phyloP scores from a whole-genome alignment of 495 filamentous ascomycete species.

The Hyaloscypha hepaticicola region DNA sequence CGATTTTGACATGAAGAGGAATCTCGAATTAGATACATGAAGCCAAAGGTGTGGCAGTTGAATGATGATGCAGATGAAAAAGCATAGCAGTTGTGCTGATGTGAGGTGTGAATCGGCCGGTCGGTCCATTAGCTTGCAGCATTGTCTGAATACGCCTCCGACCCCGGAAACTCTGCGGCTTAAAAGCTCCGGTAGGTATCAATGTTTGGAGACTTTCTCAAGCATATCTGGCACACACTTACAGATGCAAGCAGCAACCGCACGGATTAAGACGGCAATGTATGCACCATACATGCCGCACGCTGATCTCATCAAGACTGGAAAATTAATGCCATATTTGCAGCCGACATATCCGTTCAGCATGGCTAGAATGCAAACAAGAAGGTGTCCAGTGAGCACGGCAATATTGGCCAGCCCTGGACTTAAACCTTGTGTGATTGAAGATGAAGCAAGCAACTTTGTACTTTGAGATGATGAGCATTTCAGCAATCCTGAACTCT shows the following conservation, averaged over 20 bases:
- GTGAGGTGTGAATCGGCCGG: slow-evolving; percentile 43
- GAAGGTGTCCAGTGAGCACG: slow-evolving; percentile 44
- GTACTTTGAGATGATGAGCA: slow-evolving; percentile 19
- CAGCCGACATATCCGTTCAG: slow-evolving; percentile 54
- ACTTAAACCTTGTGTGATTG: slow-evolving; percentile 48
- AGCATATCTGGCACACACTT: not conserved
- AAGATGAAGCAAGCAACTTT: slow-evolving; percentile 25
- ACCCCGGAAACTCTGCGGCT: slow-evolving; percentile 48
- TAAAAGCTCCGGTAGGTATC: slow-evolving; percentile 35
- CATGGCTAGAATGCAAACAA: slow-evolving; percentile 36
- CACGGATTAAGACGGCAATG: slow-evolving; percentile 46
- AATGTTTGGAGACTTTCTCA: not conserved
- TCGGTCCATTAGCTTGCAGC: slow-evolving; percentile 61
- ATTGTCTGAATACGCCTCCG: slow-evolving; percentile 44
- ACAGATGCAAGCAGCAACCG: slow-evolving; percentile 49
- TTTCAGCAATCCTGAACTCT: slow-evolving; percentile 31
- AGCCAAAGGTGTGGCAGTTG: slow-evolving; percentile 45
- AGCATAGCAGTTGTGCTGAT: slow-evolving; percentile 46
- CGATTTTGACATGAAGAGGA: slow-evolving; percentile 56
- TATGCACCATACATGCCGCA: slow-evolving; percentile 65
- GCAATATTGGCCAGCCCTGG: slow-evolving; percentile 48
- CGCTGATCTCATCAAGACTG: slow-evolving; percentile 55
- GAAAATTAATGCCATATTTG: slow-evolving; percentile 67
- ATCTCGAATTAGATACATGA: slow-evolving; percentile 49
- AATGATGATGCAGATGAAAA: slow-evolving; percentile 50